These are phyloP conservation scores for Thraustochytrium sp. DNA, from an alignment of 352 stramenopile genomes.

Conservation along the genomic window DNA sequence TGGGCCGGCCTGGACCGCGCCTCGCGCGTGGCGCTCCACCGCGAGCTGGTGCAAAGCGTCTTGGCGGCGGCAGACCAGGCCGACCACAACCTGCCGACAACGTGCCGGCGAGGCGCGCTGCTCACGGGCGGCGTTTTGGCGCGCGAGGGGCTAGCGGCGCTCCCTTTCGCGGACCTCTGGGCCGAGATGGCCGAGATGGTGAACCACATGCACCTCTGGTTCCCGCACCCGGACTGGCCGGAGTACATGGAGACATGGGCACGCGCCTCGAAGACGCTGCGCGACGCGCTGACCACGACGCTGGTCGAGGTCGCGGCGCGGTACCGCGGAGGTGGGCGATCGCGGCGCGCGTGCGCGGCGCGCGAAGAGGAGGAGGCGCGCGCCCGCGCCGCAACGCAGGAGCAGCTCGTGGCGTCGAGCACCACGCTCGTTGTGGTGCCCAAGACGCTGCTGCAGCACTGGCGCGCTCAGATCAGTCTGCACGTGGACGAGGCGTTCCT, in stretches of 20 bases:
- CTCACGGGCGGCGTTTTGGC: too few species aligned
- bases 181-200: background rate
- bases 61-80: background rate
- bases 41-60: background rate
- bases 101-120: too few species aligned
- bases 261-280: background rate
- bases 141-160: background rate
- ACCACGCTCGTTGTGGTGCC: slow-evolving; percentile 67
- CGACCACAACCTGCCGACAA: too few species aligned
- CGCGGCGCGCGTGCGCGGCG: background rate
- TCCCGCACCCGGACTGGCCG: background rate
- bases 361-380: background rate
- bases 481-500: slow-evolving; percentile 59
- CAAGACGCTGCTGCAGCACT: slow-evolving; percentile 62
- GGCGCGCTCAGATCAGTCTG: slow-evolving; percentile 59
- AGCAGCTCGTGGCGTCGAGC: slow-evolving; percentile 51
- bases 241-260: background rate
- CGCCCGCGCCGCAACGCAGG: background rate
- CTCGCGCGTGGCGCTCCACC: background rate
- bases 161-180: background rate
- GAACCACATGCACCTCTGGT: background rate
- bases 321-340: background rate
- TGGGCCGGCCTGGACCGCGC: too few species aligned
- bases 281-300: background rate
- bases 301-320: background rate